These are phyloP conservation scores for Chaetomium olivaceum DNA, from an alignment of 2,329 filamentous ascomycete genomes.

Conservation along the genomic window DNA sequence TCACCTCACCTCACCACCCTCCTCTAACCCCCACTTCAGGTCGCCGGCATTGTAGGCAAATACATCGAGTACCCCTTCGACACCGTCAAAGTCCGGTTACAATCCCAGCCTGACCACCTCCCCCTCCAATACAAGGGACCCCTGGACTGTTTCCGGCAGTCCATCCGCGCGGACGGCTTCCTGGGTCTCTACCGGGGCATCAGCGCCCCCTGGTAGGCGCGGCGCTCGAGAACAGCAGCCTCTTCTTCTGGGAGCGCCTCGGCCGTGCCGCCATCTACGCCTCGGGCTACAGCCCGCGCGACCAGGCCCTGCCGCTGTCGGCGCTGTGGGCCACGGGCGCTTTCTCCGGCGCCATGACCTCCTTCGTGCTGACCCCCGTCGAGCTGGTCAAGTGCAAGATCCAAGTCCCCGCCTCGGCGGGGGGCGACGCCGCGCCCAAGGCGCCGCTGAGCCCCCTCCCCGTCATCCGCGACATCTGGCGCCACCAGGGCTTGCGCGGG, in stretches of 20 bases:
- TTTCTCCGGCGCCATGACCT: conserved; percentile 84
- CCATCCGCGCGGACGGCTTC: conserved; percentile 76
- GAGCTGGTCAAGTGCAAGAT: conserved; percentile 99
- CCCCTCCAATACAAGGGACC: conserved; percentile 83
- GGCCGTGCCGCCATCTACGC: conserved; percentile 66
- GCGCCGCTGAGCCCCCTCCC: conserved; percentile 61
- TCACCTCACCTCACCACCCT: too few species aligned
- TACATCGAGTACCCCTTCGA: conserved; percentile 99
- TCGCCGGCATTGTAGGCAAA: conserved; percentile 86
- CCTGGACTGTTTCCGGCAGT: conserved; percentile 89
- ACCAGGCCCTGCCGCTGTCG: conserved; percentile 68
- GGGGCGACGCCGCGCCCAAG: conserved; percentile 34
- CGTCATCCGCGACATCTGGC: conserved; percentile 78
- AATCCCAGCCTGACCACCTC: conserved; percentile 86
- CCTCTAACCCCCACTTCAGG: conserved; percentile 46
- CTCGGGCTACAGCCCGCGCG: conserved; percentile 49
- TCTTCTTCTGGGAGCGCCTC: conserved; percentile 88
- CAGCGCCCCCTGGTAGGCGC: conserved; percentile 88
- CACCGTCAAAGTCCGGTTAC: conserved; percentile 94
- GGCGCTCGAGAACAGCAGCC: conserved; percentile 84
- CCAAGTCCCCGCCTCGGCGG: conserved; percentile 65
- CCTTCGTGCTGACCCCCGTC: conserved; percentile 87
- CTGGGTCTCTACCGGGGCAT: conserved; percentile 87
- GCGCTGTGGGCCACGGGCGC: conserved; percentile 80
- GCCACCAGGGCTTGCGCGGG: conserved; percentile 76